A percentile compares a stretch with the other conserved stretches of the same genome.
These are phyloP conservation scores for Gonium pectorale DNA, from an alignment of 139 green algal species.

Conservation along the genomic window DNA sequence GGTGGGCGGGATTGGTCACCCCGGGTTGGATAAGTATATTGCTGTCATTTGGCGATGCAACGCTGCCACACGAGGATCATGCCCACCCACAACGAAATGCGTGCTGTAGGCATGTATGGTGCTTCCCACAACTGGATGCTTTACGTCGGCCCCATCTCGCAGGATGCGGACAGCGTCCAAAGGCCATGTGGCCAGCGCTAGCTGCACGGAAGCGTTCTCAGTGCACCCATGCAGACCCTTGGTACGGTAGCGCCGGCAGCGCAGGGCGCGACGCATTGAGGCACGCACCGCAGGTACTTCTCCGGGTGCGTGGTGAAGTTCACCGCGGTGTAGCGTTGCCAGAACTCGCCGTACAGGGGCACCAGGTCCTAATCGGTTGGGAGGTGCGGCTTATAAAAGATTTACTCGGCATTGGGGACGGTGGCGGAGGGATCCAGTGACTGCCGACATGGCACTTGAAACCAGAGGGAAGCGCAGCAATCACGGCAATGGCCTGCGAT, in stretches of 20 bases:
- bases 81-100: neutral
- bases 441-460: neutral
- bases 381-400: too few relatives aligned
- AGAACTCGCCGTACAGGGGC: constrained; percentile 35
- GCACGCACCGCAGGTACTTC: constrained; percentile 52
- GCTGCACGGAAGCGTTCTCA: neutral
- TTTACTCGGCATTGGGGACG: too few relatives aligned
- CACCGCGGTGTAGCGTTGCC: constrained; percentile 51
- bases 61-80: neutral
- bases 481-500: neutral
- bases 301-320: constrained; percentile 51
- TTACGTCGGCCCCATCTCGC: too few relatives aligned
- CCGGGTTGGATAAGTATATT: neutral
- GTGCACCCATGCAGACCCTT: neutral
- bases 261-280: too few relatives aligned
- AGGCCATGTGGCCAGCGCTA: too few relatives aligned
- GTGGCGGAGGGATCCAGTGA: neutral
- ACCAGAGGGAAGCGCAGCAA: neutral
- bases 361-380: constrained; percentile 40
- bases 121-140: too few relatives aligned
- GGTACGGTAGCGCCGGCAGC: neutral
- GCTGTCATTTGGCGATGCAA: too few relatives aligned
- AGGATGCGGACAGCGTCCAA: too few relatives aligned
- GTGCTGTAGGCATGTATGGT: neutral
- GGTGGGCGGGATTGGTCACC: neutral